A percentile compares a stretch with the other conserved stretches of the same genome.
Evolutionary conservation across 1,139 yeast genomes (phyloP).

Genomic region (Yamadazyma membranifaciens): DNA sequence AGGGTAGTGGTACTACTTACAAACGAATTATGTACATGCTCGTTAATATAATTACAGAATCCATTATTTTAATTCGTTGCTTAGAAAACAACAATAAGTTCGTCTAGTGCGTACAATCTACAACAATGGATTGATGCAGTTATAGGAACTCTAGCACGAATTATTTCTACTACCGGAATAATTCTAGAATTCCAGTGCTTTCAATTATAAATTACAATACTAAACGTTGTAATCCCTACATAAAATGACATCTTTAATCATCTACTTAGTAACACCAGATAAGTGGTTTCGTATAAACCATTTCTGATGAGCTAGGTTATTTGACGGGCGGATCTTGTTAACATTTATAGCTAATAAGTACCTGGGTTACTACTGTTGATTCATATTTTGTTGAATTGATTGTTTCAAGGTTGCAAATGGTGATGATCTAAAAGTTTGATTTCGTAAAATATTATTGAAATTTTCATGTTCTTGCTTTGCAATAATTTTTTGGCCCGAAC

Average conservation of each 20-base stretch:
- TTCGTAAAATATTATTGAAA: conserved; percentile 54
- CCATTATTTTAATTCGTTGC: background rate
- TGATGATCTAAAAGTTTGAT: conserved; percentile 48
- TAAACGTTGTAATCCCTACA: too few relatives aligned
- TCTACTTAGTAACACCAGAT: too few relatives aligned
- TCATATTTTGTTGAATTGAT: conserved; percentile 23
- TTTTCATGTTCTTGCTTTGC: conserved; percentile 53
- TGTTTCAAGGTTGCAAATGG: conserved; percentile 61
- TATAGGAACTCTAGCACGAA: background rate
- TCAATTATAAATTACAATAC: background rate
- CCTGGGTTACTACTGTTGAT: conserved; percentile 3
- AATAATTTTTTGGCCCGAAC: conserved; percentile 54
- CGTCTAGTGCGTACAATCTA: too few relatives aligned
- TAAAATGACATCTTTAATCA: too few relatives aligned
- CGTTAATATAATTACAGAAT: too few relatives aligned
- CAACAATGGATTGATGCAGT: too few relatives aligned
- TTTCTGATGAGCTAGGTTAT: too few relatives aligned
- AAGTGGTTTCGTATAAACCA: too few relatives aligned
- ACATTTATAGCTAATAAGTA: too few relatives aligned
- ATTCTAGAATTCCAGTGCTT: background rate
- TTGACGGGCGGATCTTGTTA: too few relatives aligned
- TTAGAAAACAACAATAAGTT: background rate
- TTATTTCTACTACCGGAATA: background rate
- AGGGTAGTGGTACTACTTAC: too few relatives aligned
- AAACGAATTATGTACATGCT: too few relatives aligned